phyloP scores from a whole-genome alignment of 2,329 filamentous ascomycete genomes.

The Ampelomyces quisqualis region DNA sequence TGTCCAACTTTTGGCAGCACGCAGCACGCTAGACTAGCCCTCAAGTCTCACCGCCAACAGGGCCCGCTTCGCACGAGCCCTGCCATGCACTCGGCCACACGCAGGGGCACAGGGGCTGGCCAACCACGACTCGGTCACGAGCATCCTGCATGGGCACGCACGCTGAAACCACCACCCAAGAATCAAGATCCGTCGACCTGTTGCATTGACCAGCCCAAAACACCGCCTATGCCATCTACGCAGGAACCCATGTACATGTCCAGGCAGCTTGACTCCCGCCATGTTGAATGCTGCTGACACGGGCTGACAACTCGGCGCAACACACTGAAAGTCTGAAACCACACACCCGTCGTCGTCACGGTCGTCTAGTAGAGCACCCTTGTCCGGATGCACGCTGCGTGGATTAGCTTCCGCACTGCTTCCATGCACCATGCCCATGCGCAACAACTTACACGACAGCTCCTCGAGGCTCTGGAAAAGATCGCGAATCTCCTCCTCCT shows the following conservation, averaged over 20 bases:
- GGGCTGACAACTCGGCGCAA: background rate
- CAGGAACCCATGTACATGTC: no score
- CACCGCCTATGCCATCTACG: conserved; percentile 4
- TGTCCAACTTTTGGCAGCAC: conserved; percentile 7
- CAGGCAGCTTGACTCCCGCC: no score
- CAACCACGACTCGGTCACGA: no score
- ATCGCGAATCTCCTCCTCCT: conserved; percentile 76
- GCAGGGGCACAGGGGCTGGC: conserved; percentile 9
- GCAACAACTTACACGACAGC: conserved; percentile 73
- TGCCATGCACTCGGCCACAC: no score
- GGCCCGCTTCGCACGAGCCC: conserved; percentile 19
- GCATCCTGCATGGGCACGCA: no score
- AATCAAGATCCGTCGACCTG: no score
- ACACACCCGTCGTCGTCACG: background rate
- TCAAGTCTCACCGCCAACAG: conserved; percentile 27
- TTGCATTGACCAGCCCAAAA: conserved; percentile 1
- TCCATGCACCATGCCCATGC: background rate
- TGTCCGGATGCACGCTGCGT: conserved; percentile 46
- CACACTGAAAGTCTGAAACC: conserved; percentile 3
- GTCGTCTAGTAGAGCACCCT: conserved; percentile 47
- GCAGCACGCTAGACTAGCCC: conserved; percentile 18
- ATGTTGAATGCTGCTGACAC: conserved; percentile 45
- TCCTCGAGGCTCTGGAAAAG: conserved; percentile 80
- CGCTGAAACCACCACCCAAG: conserved; percentile 2
- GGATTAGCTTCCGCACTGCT: conserved; percentile 2